Percentiles rank a stretch among this genome's conserved stretches.
phyloP scores from a whole-genome alignment of 2,329 filamentous ascomycete species.

The Verruconis gallopava region DNA sequence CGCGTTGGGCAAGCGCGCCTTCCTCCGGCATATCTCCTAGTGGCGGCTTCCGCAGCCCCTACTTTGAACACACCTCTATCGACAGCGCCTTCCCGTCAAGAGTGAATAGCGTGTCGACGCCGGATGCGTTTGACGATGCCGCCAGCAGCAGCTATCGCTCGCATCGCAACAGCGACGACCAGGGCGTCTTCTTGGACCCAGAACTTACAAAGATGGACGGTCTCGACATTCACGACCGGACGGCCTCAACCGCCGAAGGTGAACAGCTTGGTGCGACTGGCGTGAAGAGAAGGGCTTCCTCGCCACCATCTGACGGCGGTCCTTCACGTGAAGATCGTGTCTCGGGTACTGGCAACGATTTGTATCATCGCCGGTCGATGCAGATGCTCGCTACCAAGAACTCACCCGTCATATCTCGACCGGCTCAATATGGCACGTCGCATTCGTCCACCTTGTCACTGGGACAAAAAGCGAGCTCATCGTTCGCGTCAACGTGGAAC shows the following conservation, averaged over 20 bases:
- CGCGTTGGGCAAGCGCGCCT: constrained; percentile 25
- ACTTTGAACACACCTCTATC: constrained; percentile 20
- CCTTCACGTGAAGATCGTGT: constrained; percentile 32
- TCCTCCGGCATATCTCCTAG: constrained; percentile 32
- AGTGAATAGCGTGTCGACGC: constrained; percentile 35
- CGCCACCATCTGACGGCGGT: constrained; percentile 42
- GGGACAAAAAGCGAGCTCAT: constrained; percentile 47
- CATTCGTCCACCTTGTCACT: constrained; percentile 53
- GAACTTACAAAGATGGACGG: constrained; percentile 39
- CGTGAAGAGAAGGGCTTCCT: constrained; percentile 52
- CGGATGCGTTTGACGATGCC: constrained; percentile 36
- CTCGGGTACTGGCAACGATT: constrained; percentile 31
- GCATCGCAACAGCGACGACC: constrained; percentile 50
- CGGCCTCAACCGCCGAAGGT: constrained; percentile 31
- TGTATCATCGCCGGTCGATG: constrained; percentile 41
- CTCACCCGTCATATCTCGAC: constrained; percentile 37
- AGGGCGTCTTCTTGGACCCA: constrained; percentile 38
- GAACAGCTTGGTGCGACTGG: constrained; percentile 34
- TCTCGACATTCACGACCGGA: constrained; percentile 42
- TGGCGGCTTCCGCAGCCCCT: constrained; percentile 30
- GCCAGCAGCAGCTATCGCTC: constrained; percentile 25
- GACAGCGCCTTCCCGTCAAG: constrained; percentile 26
- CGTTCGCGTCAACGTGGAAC: constrained; percentile 26
- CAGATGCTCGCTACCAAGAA: constrained; percentile 43
- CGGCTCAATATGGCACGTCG: constrained; percentile 45